A percentile compares a stretch with the other conserved stretches of the same genome.
Evolutionary conservation across 768 basidiomycete species (phyloP).

Genomic region (Tylopilus intermedius): DNA sequence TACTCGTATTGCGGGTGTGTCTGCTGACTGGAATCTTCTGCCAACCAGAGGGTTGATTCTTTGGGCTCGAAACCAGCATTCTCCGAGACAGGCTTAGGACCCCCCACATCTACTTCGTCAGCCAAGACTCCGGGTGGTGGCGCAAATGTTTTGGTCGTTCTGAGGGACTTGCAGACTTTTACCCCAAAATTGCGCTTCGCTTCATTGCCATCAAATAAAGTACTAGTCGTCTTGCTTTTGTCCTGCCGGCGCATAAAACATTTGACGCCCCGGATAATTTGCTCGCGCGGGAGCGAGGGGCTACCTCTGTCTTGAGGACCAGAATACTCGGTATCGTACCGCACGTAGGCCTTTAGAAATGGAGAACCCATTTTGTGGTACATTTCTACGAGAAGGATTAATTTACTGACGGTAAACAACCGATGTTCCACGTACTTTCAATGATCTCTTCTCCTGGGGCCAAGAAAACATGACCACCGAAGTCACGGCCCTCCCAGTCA

Average conservation of each 20-base stretch:
- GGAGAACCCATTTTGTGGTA: conserved; percentile 11
- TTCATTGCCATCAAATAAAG: not conserved
- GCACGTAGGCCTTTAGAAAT: conserved; percentile 8
- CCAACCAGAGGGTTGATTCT: conserved; percentile 10
- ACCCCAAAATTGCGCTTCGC: not conserved
- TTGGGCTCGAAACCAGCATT: conserved; percentile 1
- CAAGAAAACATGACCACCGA: conserved; percentile 3
- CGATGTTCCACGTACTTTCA: not conserved
- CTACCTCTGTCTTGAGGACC: not conserved
- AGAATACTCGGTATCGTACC: not conserved
- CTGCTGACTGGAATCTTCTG: not conserved
- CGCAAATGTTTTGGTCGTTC: conserved; percentile 6
- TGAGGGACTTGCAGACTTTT: conserved; percentile 2
- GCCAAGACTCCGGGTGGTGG: conserved; percentile 4
- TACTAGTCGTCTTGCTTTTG: conserved; percentile 3
- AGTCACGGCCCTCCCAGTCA: conserved; percentile 12
- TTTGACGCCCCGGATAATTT: conserved; percentile 5
- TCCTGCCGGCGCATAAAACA: conserved; percentile 6
- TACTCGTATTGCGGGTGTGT: conserved; percentile 5
- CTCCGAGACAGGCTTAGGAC: not conserved
- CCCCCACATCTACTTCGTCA: too few species aligned
- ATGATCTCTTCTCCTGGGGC: conserved; percentile 9
- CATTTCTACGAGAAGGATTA: conserved; percentile 3
- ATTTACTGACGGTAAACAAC: not conserved
- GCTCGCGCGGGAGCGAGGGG: not conserved